phyloP scores from a whole-genome alignment of 768 basidiomycete species.

The Candolleomyces aberdarensis region DNA sequence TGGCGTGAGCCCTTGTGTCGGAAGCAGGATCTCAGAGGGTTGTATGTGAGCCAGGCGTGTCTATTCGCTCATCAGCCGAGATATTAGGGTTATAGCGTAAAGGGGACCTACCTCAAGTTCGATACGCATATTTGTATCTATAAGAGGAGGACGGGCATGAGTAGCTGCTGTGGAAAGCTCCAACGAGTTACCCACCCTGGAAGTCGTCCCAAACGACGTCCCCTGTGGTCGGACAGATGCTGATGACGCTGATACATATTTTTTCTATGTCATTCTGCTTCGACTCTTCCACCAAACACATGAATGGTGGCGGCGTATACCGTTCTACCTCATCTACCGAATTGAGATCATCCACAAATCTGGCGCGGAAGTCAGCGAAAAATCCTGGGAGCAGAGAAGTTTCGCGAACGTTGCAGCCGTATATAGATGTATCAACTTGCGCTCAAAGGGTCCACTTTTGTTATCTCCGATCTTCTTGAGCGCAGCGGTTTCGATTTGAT shows the following conservation, averaged over 20 bases:
- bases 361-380: constrained; percentile 26
- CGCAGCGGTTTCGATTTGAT: constrained; percentile 85
- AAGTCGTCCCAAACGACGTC: constrained; percentile 95
- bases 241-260: constrained; percentile 66
- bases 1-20: constrained; percentile 54
- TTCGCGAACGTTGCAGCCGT: constrained; percentile 80
- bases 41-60: constrained; percentile 83
- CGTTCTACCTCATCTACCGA: constrained; percentile 61
- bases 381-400: background rate
- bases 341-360: constrained; percentile 80
- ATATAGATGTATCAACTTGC: constrained; percentile 74
- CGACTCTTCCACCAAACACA: constrained; percentile 72
- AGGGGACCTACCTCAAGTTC: constrained; percentile 71
- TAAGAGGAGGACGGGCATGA: background rate
- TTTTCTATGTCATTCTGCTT: constrained; percentile 26
- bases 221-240: constrained; percentile 83
- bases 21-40: constrained; percentile 79
- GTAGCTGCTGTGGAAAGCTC: background rate
- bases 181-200: constrained; percentile 47
- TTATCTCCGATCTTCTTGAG: constrained; percentile 82
- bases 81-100: background rate
- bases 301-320: constrained; percentile 57
- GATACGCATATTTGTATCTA: constrained; percentile 79
- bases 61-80: constrained; percentile 33
- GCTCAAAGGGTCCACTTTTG: constrained; percentile 67